phyloP scores from a whole-genome alignment of 257 asterid species.

The Pogostemon cablin region DNA sequence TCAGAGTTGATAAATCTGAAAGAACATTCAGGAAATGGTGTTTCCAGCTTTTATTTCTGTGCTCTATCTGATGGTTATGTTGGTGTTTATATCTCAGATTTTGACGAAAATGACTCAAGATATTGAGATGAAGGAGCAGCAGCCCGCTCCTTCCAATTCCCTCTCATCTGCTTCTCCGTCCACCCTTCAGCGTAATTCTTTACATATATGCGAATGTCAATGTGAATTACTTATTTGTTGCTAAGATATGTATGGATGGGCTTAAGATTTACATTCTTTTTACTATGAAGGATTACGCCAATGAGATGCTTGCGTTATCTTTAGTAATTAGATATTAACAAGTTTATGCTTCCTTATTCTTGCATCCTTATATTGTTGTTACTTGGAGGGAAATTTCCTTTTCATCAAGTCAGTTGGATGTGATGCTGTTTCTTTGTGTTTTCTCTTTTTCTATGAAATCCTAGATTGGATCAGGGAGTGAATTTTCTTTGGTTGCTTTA shows the following conservation, averaged over 20 bases:
- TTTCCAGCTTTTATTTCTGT: constrained; percentile 37
- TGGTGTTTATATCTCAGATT: constrained; percentile 47
- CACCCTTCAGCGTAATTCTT: constrained; percentile 58
- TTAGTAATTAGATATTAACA: background rate
- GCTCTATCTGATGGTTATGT: constrained; percentile 28
- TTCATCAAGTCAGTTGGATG: background rate
- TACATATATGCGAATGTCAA: background rate
- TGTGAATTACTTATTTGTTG: background rate
- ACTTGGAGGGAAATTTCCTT: background rate
- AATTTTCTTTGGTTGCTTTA: constrained; percentile 24
- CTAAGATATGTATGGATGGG: background rate
- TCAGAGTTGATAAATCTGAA: constrained; percentile 8
- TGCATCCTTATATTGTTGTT: background rate
- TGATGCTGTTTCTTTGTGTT: background rate
- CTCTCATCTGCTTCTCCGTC: constrained; percentile 50
- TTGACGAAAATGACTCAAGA: constrained; percentile 75
- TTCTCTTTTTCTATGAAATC: background rate
- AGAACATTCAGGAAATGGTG: background rate
- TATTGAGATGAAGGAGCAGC: constrained; percentile 90
- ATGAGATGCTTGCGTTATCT: background rate
- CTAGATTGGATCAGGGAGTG: constrained; percentile 1
- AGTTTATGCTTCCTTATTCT: background rate
- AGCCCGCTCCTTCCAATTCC: constrained; percentile 52
- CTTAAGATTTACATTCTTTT: constrained; percentile 1
- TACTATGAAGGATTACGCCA: background rate